These are phyloP conservation scores for Phaeosphaeria sp. DNA, from an alignment of 2,329 filamentous ascomycete species.

Conservation along the genomic window DNA sequence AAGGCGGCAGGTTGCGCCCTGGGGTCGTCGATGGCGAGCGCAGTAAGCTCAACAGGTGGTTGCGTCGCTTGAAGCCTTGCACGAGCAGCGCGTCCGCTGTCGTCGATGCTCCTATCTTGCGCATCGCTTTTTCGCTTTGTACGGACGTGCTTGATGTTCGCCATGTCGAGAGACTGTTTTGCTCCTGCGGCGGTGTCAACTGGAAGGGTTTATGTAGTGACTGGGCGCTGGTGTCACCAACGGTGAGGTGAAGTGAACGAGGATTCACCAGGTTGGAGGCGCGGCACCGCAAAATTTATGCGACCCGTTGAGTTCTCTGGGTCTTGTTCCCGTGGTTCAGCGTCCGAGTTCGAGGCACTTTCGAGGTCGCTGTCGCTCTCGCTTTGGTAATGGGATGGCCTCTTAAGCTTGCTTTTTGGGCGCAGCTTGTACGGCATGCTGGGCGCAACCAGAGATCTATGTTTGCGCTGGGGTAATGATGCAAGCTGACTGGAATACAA, in stretches of 20 bases:
- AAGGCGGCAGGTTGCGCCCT: slow-evolving; percentile 9
- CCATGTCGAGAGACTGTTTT: slow-evolving; percentile 4
- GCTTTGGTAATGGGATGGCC: slow-evolving; percentile 3
- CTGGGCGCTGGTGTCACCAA: background rate
- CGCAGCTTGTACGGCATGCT: slow-evolving; percentile 9
- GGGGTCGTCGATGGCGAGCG: background rate
- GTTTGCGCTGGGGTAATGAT: background rate
- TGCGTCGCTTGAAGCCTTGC: background rate
- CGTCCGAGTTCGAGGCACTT: background rate
- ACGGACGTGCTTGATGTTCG: slow-evolving; percentile 7
- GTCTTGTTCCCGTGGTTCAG: background rate
- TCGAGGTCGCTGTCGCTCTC: background rate
- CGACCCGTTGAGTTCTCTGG: background rate
- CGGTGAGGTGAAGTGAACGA: background rate
- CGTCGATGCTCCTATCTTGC: background rate
- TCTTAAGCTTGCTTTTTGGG: slow-evolving; percentile 5
- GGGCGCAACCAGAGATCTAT: background rate
- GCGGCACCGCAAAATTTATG: background rate
- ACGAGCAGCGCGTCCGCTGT: background rate
- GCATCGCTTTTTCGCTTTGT: background rate
- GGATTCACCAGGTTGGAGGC: background rate
- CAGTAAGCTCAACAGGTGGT: background rate
- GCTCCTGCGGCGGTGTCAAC: background rate
- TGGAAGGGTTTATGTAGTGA: background rate
- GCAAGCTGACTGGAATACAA: background rate